Evolutionary conservation across 129 eudicot genomes (phyloP), one percentile per base, ranked within the genome.

Genomic region (Artemisia annua): DNA sequence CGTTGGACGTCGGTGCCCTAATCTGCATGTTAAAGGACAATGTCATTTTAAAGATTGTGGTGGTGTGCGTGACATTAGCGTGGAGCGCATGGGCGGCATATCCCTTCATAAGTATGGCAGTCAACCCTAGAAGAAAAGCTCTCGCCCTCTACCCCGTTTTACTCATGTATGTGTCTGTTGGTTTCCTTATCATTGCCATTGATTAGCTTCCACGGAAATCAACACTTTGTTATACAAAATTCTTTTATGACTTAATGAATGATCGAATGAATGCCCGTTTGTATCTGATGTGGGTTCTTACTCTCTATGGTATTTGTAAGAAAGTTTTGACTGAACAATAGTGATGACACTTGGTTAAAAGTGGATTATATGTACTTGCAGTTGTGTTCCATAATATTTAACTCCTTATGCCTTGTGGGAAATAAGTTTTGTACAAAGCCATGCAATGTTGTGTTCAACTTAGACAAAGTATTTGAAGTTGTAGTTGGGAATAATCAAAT

Each of bases 101-200:
- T 73, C 98, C 98, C 1, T 92, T 92, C 85, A 92, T 92, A 84
- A 92, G 96, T 76, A 87, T 86, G 20, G 98, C 96, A 59, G n/a
- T n/a, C 16, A 85, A 84, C 69, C 98, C 98, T 0, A 79, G 92
- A 72, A 87, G 98, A 83, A 93, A 93, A 84, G 98, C 98, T 26
- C 95, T 93, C 6, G 98, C 98, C 0, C 95, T 93, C 7, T 93
- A 93, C 75, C 98, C 98, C 12, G 98, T 93, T 11, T 66, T 93
- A 46, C 98, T 93, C 69, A 93, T 93, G 98, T 93, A 93, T 65
- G 95, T 93, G 54, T 93, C 98, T 14, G 98, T 93, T 15, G 96
- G 96, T 78, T 93, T 93, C 62, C 96, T 93, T 62, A 89, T 93
- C 79, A 89, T 93, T 7, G 98, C 98, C 82, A 93, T 93, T 18